These are phyloP conservation scores for Mallotus japonicus DNA, from an alignment of 441 rosid species.

Conservation along the genomic window DNA sequence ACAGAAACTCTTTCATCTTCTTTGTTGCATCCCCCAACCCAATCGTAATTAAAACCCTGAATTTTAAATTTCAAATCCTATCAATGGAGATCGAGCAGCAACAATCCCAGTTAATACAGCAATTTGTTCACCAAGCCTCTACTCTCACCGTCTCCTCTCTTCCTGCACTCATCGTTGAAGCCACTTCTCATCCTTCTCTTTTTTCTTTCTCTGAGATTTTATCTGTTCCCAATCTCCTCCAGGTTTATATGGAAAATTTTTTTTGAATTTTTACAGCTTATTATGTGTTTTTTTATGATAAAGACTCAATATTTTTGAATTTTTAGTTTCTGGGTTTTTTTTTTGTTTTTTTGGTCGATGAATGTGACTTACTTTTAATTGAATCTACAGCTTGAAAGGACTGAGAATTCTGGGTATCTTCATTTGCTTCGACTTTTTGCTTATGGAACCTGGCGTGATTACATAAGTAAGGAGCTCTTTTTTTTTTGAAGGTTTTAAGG, in stretches of 20 bases:
- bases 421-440: constrained; percentile 64
- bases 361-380: constrained; percentile 5
- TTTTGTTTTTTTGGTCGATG: background rate
- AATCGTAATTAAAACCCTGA: too few relatives aligned
- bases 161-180: constrained; percentile 46
- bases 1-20: background rate
- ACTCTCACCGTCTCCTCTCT: constrained; percentile 43
- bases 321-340: background rate
- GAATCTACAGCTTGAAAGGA: constrained; percentile 61
- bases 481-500: background rate
- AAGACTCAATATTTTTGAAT: too few relatives aligned
- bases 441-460: constrained; percentile 78
- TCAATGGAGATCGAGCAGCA: constrained; percentile 69
- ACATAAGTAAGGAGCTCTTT: constrained; percentile 46
- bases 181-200: constrained; percentile 79
- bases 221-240: constrained; percentile 49
- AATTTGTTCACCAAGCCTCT: constrained; percentile 55
- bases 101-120: constrained; percentile 62
- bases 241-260: constrained; percentile 26
- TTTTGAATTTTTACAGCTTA: background rate
- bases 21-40: too few relatives aligned
- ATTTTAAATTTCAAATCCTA: too few relatives aligned
- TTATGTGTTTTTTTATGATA: background rate
- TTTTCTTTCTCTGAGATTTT: constrained; percentile 91
- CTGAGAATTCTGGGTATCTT: constrained; percentile 44